A percentile compares a stretch with the other conserved stretches of the same genome.
phyloP scores from a whole-genome alignment of 805 yeast genomes.

The Starmera amethionina region DNA sequence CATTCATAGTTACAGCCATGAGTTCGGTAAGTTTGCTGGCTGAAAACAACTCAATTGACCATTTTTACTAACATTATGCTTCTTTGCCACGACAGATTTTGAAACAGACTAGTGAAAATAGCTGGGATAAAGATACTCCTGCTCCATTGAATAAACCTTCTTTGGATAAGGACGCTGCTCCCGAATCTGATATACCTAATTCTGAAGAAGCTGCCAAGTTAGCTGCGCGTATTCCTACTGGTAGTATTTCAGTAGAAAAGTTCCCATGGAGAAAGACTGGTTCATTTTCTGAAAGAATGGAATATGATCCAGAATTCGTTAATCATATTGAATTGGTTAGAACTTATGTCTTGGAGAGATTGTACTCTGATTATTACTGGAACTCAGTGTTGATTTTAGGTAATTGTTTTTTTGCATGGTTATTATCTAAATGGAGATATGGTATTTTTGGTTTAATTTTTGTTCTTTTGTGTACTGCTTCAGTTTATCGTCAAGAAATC shows the following conservation, averaged over 20 bases:
- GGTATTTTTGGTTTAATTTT: constrained; percentile 55
- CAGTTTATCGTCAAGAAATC: constrained; percentile 64
- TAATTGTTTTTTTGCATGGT: constrained; percentile 66
- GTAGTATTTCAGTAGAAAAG: background rate
- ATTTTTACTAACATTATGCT: too few species aligned
- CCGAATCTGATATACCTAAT: background rate
- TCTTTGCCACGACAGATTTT: too few species aligned
- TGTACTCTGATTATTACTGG: constrained; percentile 64
- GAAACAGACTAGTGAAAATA: too few species aligned
- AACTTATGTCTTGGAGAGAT: constrained; percentile 56
- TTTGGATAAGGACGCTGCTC: background rate
- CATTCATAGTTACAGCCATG: too few species aligned
- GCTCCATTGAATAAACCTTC: too few species aligned
- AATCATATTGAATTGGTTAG: constrained; percentile 31
- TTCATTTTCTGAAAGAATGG: constrained; percentile 15
- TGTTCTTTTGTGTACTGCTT: constrained; percentile 49
- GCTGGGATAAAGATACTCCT: too few species aligned
- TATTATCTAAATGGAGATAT: constrained; percentile 49
- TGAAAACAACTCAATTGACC: too few species aligned
- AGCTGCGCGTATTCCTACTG: background rate
- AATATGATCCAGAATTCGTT: constrained; percentile 14
- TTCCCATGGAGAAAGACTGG: constrained; percentile 30
- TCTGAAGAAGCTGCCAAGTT: background rate
- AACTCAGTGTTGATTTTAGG: constrained; percentile 57
- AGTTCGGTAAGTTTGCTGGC: too few species aligned